Evolutionary conservation across 495 filamentous ascomycete genomes (phyloP).

Genomic region (Neurospora sp.): DNA sequence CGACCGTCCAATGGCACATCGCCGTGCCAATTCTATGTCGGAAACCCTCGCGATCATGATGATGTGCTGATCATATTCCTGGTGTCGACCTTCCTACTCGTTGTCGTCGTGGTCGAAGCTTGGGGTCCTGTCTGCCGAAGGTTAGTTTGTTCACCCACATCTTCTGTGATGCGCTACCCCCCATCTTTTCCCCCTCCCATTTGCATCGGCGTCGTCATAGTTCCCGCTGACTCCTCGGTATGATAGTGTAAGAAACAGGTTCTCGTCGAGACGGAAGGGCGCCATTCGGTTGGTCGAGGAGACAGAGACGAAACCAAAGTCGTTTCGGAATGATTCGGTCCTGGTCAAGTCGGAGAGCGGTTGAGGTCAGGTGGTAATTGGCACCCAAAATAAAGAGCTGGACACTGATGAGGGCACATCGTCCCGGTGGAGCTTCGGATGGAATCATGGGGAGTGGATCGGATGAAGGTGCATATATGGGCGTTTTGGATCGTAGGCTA

Average conservation of each 20-base stretch:
- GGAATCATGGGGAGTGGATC: not conserved
- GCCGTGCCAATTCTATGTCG: not conserved
- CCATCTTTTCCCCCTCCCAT: not conserved
- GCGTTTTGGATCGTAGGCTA: not conserved
- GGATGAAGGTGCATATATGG: not conserved
- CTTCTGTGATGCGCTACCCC: not conserved
- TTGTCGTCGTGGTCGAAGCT: slow-evolving; percentile 27
- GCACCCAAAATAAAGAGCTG: not conserved
- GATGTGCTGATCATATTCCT: slow-evolving; percentile 30
- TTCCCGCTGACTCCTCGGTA: not conserved
- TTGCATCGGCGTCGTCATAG: not conserved
- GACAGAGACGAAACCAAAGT: not conserved
- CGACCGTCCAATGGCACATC: not conserved
- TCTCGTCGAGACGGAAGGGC: slow-evolving; percentile 3
- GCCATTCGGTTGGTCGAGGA: slow-evolving; percentile 13
- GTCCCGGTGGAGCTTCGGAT: not conserved
- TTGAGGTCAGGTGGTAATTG: not conserved
- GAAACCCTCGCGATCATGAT: slow-evolving; percentile 23
- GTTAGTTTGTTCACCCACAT: slow-evolving; percentile 10
- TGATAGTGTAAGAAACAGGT: not conserved
- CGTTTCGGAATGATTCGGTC: slow-evolving; percentile 1
- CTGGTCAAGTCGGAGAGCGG: not conserved
- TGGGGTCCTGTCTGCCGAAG: slow-evolving; percentile 23
- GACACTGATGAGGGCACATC: not conserved
- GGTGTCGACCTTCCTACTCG: slow-evolving; percentile 22